phyloP scores from a whole-genome alignment of 495 filamentous ascomycete species.

The Physcia stellaris region DNA sequence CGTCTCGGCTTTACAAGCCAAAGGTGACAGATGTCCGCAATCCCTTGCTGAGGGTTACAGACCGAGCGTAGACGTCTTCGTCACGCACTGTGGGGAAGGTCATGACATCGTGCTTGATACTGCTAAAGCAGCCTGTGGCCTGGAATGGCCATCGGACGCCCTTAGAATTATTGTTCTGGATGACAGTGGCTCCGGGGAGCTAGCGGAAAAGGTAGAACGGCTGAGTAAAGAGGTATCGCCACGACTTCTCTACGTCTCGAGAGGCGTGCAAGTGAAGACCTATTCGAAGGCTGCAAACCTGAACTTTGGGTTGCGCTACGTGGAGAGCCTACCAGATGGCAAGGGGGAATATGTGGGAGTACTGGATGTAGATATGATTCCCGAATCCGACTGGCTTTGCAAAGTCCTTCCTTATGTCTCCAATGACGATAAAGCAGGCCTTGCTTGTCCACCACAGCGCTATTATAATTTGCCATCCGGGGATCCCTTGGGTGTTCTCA shows the following conservation, averaged over 20 bases:
- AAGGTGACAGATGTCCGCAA: slow-evolving; percentile 13
- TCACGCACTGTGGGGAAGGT: slow-evolving; percentile 36
- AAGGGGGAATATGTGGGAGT: slow-evolving; percentile 21
- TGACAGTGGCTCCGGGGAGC: slow-evolving; percentile 27
- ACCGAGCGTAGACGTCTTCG: slow-evolving; percentile 33
- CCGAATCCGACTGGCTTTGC: slow-evolving; percentile 33
- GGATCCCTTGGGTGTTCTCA: slow-evolving; percentile 35
- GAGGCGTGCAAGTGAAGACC: slow-evolving; percentile 26
- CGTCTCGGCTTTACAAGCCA: neutral
- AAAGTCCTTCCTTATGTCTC: slow-evolving; percentile 37
- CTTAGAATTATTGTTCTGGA: slow-evolving; percentile 37
- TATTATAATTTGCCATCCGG: slow-evolving; percentile 37
- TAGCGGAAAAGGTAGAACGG: slow-evolving; percentile 21
- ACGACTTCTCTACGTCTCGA: slow-evolving; percentile 33
- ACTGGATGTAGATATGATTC: slow-evolving; percentile 33
- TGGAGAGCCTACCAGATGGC: slow-evolving; percentile 17
- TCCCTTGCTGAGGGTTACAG: slow-evolving; percentile 19
- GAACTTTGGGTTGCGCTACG: slow-evolving; percentile 30
- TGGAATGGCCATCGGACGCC: slow-evolving; percentile 33
- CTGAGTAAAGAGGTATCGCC: slow-evolving; percentile 17
- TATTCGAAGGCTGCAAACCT: slow-evolving; percentile 43
- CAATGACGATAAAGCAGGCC: slow-evolving; percentile 17
- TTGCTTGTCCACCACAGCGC: slow-evolving; percentile 24
- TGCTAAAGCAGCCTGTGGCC: slow-evolving; percentile 28
- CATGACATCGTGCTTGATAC: slow-evolving; percentile 39